Base-by-base conservation (phyloP, 257 asterid species). In the Petunia secreta region DNA sequence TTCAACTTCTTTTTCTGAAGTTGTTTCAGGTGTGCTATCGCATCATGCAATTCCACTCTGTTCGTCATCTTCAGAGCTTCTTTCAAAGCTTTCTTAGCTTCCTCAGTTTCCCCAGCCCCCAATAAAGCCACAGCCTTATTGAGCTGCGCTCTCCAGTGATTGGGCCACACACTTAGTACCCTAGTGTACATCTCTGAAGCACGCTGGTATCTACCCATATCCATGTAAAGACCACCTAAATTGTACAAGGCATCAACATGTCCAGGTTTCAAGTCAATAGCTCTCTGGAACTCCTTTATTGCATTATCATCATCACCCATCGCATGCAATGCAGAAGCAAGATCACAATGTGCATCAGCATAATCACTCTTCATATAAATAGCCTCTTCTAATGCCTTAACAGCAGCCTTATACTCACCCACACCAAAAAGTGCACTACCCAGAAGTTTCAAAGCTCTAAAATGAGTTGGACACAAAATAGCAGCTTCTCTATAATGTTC, bases 401-500 rank as follows among this genome's bases (percentile, higher is more conserved):
- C 97, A 15, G 98, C 99, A 0, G 99, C 99, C 91, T 94, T 94
- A 84, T 91, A 94, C 91, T 96, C 99, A 16, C 98, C 99, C 55
- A 91, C 98, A 59, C 99, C 99, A 66, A 96, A 94, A 37, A 96
- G 88, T 40, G 99, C 99, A 85, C 99, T 94, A n/a, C 99, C 99
- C 85, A 96, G 81, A 59, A 92, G 93, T 91, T 96, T 96, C 92
- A 96, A 83, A 40, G 98, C 99, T 80, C 99, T 86, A 73, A 91
- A 94, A 89, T 96, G 98, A 82, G 98, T 96, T 15, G 99, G 99
- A 75, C 98, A 96, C 75, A 96, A 83, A 74, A 96, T 96, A 63
- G 99, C 99, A 87, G 99, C 99, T 75, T 96, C 99, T 79, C 99
- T 89, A 79, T 96, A 96, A 92, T 94, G 98, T 89, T 96, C 99